Percentiles rank a stretch among this genome's conserved stretches.
Conservation (phyloP, 1,284 basidiomycete species). For the Cutaneotrichosporon cavernicola region DNA sequence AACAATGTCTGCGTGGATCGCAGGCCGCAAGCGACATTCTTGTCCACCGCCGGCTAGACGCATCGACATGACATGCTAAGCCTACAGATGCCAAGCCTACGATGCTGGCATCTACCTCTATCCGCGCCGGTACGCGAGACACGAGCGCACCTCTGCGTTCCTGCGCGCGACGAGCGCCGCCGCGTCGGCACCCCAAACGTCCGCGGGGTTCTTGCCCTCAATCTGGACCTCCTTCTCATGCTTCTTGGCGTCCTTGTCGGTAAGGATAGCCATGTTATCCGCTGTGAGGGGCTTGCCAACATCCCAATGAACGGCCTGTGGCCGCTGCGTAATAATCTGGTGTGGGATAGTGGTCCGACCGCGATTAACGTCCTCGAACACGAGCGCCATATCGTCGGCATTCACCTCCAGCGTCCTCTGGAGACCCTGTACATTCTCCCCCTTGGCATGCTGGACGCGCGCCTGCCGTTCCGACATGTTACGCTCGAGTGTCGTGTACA, state of each 20-base stretch:
- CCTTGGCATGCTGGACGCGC: constrained; percentile 56
- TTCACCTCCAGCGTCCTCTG: constrained; percentile 56
- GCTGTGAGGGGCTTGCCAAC: constrained; percentile 61
- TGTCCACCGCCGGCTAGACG: too few relatives aligned
- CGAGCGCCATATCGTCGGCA: constrained; percentile 72
- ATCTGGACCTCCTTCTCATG: constrained; percentile 62
- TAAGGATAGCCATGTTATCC: constrained; percentile 80
- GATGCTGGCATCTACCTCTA: too few relatives aligned
- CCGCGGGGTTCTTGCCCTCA: constrained; percentile 54
- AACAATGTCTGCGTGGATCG: too few relatives aligned
- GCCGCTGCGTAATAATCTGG: constrained; percentile 62
- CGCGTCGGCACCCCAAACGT: constrained; percentile 67
- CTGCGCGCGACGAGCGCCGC: constrained; percentile 57
- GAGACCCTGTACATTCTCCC: constrained; percentile 51
- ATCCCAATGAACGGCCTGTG: constrained; percentile 69
- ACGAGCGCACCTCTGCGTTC: constrained; percentile 59
- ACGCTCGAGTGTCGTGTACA: constrained; percentile 76
- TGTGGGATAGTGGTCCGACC: constrained; percentile 77
- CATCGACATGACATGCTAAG: too few relatives aligned
- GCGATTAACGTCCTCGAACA: constrained; percentile 83
- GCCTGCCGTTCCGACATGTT: constrained; percentile 69
- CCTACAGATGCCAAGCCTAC: too few relatives aligned
- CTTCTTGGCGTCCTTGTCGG: constrained; percentile 67
- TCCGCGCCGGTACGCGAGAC: constrained; percentile 35
- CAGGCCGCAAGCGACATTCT: too few relatives aligned